Evolutionary conservation across 2,329 filamentous ascomycete species (phyloP).

Genomic region (Helicocarpus griseus): DNA sequence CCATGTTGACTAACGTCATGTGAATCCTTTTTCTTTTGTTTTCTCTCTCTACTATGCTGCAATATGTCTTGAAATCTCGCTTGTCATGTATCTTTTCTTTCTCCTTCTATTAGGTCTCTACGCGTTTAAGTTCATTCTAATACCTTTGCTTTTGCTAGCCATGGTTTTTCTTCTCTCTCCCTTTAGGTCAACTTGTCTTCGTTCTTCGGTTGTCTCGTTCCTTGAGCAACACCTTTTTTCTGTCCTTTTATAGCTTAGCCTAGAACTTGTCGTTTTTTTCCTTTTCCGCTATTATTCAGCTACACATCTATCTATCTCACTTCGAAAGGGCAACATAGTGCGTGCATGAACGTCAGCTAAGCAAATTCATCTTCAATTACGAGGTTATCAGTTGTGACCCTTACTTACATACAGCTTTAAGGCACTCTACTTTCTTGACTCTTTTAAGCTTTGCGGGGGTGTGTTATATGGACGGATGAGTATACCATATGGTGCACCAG

Average conservation of each 20-base stretch:
- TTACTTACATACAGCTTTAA: too few species aligned
- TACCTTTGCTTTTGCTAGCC: background rate
- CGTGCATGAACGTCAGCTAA: background rate
- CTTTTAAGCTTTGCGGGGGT: too few species aligned
- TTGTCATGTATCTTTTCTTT: background rate
- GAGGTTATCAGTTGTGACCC: too few species aligned
- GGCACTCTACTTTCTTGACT: too few species aligned
- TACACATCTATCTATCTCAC: background rate
- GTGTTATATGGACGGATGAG: too few species aligned
- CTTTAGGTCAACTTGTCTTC: background rate
- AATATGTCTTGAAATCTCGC: background rate
- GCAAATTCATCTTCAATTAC: too few species aligned
- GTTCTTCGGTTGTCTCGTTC: background rate
- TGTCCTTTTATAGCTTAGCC: background rate
- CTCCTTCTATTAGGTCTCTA: background rate
- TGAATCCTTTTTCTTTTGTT: background rate
- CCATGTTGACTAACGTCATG: background rate
- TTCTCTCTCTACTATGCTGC: background rate
- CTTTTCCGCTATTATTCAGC: background rate
- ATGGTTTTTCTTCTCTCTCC: background rate
- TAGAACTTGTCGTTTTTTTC: background rate
- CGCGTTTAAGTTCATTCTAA: background rate
- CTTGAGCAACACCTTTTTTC: too few species aligned
- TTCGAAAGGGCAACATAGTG: too few species aligned
- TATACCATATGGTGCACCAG: too few species aligned